Conservation (phyloP, 2,329 filamentous ascomycete species). For the Cladosporium phlei region DNA sequence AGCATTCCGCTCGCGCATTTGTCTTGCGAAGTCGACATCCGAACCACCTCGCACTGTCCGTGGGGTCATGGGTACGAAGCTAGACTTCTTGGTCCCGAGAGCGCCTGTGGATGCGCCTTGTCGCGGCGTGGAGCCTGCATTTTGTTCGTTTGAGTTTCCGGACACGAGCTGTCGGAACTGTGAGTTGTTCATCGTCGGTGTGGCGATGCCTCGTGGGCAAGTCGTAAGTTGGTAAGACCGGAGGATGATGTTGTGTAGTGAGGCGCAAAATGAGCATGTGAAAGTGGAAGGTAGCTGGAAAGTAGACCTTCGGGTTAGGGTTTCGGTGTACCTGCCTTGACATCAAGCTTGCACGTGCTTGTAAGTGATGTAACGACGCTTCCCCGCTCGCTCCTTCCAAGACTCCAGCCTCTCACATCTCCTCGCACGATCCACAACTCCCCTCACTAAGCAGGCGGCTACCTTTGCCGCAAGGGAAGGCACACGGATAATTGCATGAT, state of each 20-base stretch:
- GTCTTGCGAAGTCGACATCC: conserved; percentile 71
- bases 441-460: conserved; percentile 4
- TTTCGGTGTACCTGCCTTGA: too few relatives aligned
- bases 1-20: conserved; percentile 68
- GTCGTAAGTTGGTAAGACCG: background rate
- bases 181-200: conserved; percentile 76
- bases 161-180: conserved; percentile 80
- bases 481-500: background rate
- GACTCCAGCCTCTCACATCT: background rate
- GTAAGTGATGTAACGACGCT: background rate
- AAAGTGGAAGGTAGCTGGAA: too few relatives aligned
- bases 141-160: conserved; percentile 44
- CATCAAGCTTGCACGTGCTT: too few relatives aligned
- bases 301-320: too few relatives aligned
- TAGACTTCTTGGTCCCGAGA: conserved; percentile 30
- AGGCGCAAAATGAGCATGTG: background rate
- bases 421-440: conserved; percentile 3
- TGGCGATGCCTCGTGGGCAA: background rate
- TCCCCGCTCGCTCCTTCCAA: too few relatives aligned
- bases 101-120: conserved; percentile 30
- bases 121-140: conserved; percentile 25
- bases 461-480: conserved; percentile 2
- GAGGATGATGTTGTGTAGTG: background rate
- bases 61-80: conserved; percentile 82
- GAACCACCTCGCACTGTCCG: conserved; percentile 55